These are phyloP conservation scores for Candida xyloterini DNA, from an alignment of 805 yeast species.

Conservation along the genomic window DNA sequence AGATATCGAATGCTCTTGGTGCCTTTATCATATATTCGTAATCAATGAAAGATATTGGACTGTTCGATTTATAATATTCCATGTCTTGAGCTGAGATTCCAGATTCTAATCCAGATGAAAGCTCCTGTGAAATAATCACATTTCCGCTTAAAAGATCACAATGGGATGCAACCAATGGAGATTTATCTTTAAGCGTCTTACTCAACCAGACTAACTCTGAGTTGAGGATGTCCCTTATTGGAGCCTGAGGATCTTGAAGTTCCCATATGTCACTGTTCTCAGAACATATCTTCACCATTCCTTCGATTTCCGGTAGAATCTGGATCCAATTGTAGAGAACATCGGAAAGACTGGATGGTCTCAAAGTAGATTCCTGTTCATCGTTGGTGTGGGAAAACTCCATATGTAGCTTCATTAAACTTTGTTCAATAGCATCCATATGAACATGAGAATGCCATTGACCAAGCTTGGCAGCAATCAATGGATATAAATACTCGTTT, in stretches of 20 bases:
- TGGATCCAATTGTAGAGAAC: slow-evolving; percentile 60
- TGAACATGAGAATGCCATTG: slow-evolving; percentile 62
- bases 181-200: slow-evolving; percentile 37
- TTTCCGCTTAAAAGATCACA: slow-evolving; percentile 76
- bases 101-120: slow-evolving; percentile 20
- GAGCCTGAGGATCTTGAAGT: slow-evolving; percentile 4
- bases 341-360: slow-evolving; percentile 52
- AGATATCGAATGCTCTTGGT: slow-evolving; percentile 71
- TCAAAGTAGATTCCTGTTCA: slow-evolving; percentile 18
- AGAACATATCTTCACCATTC: slow-evolving; percentile 36
- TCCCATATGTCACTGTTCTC: slow-evolving; percentile 32
- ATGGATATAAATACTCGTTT: slow-evolving; percentile 44
- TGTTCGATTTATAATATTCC: slow-evolving; percentile 14
- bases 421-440: slow-evolving; percentile 44
- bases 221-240: slow-evolving; percentile 37
- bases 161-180: slow-evolving; percentile 63
- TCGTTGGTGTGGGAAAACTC: slow-evolving; percentile 10
- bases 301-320: slow-evolving; percentile 52
- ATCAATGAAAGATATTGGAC: slow-evolving; percentile 60
- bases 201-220: slow-evolving; percentile 58
- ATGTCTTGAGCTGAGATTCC: slow-evolving; percentile 8
- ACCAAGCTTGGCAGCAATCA: slow-evolving; percentile 64
- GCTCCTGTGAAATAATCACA: slow-evolving; percentile 53
- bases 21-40: slow-evolving; percentile 72
- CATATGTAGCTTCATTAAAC: slow-evolving; percentile 39